Conservation (phyloP, 345 rosid species). For the Salix suchowensis region DNA sequence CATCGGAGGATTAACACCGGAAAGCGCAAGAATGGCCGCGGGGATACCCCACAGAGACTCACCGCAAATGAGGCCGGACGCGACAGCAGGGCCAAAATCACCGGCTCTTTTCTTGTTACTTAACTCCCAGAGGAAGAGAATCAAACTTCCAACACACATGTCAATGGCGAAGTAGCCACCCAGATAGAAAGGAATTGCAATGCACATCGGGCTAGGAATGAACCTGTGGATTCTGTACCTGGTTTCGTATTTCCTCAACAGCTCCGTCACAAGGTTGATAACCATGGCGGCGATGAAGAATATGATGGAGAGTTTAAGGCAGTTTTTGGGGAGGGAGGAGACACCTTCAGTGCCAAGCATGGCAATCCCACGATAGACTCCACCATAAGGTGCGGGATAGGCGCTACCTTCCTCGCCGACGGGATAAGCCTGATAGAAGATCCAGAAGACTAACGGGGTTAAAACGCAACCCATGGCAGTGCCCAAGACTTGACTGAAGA, state of each 20-base stretch:
- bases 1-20: constrained; percentile 59
- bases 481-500: constrained; percentile 71
- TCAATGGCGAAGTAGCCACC: constrained; percentile 83
- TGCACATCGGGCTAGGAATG: constrained; percentile 87
- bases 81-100: constrained; percentile 61
- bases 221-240: constrained; percentile 38
- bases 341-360: constrained; percentile 70
- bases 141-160: constrained; percentile 84
- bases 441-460: constrained; percentile 73
- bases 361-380: constrained; percentile 69
- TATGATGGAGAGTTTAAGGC: constrained; percentile 46
- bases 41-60: constrained; percentile 91
- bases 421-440: constrained; percentile 72
- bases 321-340: constrained; percentile 62
- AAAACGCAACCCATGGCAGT: constrained; percentile 68
- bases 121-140: constrained; percentile 62
- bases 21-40: constrained; percentile 71
- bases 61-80: constrained; percentile 86
- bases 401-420: constrained; percentile 60
- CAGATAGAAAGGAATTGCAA: constrained; percentile 92
- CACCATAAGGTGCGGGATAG: constrained; percentile 77
- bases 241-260: constrained; percentile 30
- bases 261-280: constrained; percentile 36
- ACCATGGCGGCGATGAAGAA: constrained; percentile 48
- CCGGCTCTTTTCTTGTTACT: constrained; percentile 49